Conservation (phyloP, 1,284 basidiomycete genomes). For the Trichosporon inkin region DNA sequence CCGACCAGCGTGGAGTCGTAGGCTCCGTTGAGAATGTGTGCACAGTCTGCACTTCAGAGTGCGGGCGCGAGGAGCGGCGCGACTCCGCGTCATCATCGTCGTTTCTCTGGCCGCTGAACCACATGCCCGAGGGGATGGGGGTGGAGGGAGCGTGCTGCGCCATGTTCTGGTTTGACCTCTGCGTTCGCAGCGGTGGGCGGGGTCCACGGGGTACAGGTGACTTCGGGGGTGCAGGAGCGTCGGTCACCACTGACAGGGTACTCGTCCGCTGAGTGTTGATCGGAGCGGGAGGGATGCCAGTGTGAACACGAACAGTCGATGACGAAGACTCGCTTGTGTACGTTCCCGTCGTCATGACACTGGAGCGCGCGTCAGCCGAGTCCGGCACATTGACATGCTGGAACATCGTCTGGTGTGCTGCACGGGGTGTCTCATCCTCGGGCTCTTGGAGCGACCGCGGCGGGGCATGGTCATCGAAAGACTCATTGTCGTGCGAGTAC, state of each 20-base stretch:
- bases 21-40: constrained; percentile 2
- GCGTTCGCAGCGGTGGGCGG: not conserved
- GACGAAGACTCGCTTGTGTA: not conserved
- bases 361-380: not conserved
- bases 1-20: not conserved
- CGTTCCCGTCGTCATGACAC: not conserved
- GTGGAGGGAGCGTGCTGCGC: not conserved
- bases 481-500: constrained; percentile 15
- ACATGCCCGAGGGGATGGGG: not conserved
- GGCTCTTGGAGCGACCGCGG: not conserved
- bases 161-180: not conserved
- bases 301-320: not conserved
- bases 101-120: not conserved
- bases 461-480: constrained; percentile 1
- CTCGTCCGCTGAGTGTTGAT: not conserved
- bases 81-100: not conserved
- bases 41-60: not conserved
- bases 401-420: not conserved
- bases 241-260: not conserved
- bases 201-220: not conserved
- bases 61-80: not conserved
- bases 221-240: not conserved
- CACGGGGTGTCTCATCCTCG: constrained; percentile 1
- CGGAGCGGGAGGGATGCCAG: not conserved
- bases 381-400: not conserved